Base-by-base conservation (phyloP, 202 grass and related monocot genomes). In the Digitaria exilis region DNA sequence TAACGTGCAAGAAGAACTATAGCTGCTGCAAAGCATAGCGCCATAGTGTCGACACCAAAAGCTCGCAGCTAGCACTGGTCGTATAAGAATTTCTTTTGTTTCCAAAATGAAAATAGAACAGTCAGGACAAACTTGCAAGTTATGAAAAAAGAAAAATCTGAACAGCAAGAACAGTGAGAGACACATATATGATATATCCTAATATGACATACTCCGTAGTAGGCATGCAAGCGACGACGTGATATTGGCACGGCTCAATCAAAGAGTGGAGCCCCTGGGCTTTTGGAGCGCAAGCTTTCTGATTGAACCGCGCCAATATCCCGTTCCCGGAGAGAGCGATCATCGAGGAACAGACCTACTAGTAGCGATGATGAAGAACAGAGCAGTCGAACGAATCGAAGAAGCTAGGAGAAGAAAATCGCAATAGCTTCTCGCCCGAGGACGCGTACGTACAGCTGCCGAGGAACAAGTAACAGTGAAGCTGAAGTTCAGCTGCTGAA, bases 221-320 rank as follows among this genome's bases (percentile, higher is more conserved):
- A 37, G 25, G 56, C 19, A n/a, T n/a, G 11, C 76, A 58, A 69
- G 19, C n/a, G 55, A 87, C 75, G 88, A 86, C 87, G 92, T 92
- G 92, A 94, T 94, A 94, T 94, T 94, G 92, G 92, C 92, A 94
- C 92, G 92, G 92, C 92, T 94, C 92, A 94, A 92, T 89, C 82
- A 83, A 94, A 94, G 89, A 84, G 84, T 69, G 73, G 92, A 84
- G 55, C 84, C 75, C 84, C 54, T 72, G 21, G 75, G 75, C 9
- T 5, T 77, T 63, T 15, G 87, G 70, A 87, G 69, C 64, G 17
- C 87, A 77, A 77, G 57, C 87, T 89, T 84, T 94, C 92, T 92
- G 88, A 92, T 94, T 94, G 92, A 94, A 94, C 92, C 89, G 92
- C 82, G 17, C 63, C 87, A 94, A 94, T 90, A 94, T 91, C 92